A percentile compares a stretch with the other conserved stretches of the same genome.
These are phyloP conservation scores for Starmerella sirachaensis DNA, from an alignment of 805 yeast genomes.

Conservation along the genomic window DNA sequence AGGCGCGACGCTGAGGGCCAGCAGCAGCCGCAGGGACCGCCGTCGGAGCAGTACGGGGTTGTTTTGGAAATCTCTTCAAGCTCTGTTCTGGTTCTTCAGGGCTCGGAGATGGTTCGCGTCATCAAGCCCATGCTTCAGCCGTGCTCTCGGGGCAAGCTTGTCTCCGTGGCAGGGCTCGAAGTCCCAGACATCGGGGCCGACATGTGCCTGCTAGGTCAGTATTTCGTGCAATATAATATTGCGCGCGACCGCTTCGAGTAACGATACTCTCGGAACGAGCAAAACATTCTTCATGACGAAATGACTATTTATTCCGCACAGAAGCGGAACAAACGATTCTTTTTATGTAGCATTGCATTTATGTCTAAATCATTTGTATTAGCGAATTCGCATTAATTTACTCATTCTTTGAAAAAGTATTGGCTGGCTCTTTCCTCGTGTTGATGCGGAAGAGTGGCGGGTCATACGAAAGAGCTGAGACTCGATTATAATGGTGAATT, in stretches of 20 bases:
- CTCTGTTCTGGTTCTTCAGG: constrained; percentile 15
- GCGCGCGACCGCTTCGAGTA: constrained; percentile 8
- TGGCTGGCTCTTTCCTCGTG: too few species aligned
- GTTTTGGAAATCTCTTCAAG: constrained; percentile 16
- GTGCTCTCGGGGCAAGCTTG: constrained; percentile 10
- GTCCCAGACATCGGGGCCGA: constrained; percentile 20
- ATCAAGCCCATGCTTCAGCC: constrained; percentile 11
- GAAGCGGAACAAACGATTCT: too few species aligned
- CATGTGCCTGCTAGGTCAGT: constrained; percentile 16
- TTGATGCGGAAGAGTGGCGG: too few species aligned
- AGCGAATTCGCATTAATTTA: too few species aligned
- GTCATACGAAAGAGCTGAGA: too few species aligned
- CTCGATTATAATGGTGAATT: too few species aligned
- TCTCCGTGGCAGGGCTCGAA: constrained; percentile 11
- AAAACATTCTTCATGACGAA: not conserved
- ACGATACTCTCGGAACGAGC: too few species aligned
- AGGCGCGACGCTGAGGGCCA: not conserved
- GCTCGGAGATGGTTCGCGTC: constrained; percentile 8
- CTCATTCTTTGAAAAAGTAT: too few species aligned
- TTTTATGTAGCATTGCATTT: too few species aligned
- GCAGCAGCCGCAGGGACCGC: not conserved
- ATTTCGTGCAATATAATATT: constrained; percentile 16
- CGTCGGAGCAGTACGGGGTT: constrained; percentile 13
- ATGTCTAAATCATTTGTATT: too few species aligned
- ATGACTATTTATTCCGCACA: too few species aligned